Conservation (phyloP, 768 basidiomycete genomes). For the Boletus sp. region DNA sequence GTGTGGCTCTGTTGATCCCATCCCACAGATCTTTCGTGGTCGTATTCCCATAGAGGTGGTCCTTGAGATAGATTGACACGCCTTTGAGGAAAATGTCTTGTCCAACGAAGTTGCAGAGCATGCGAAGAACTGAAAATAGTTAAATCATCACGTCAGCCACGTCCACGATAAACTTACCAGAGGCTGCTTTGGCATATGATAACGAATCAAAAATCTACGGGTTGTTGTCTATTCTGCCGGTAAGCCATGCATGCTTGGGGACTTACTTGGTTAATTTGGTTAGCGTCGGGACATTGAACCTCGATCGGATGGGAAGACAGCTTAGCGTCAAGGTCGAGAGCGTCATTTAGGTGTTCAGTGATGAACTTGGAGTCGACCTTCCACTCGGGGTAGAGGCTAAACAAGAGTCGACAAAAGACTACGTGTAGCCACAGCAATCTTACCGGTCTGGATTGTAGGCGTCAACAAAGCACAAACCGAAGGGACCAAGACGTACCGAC, state of each 20-base stretch:
- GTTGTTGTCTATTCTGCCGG: not conserved
- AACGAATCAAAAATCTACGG: conserved; percentile 85
- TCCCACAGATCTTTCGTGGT: conserved; percentile 86
- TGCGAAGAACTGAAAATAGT: conserved; percentile 71
- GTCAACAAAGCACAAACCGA: conserved; percentile 8
- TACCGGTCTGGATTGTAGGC: conserved; percentile 49
- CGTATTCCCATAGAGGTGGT: conserved; percentile 81
- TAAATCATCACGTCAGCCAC: not conserved
- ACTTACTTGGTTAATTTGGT: conserved; percentile 72
- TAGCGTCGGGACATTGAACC: conserved; percentile 84
- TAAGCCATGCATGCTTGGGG: not conserved
- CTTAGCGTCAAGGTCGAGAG: conserved; percentile 80
- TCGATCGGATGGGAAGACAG: conserved; percentile 91
- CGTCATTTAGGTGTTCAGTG: conserved; percentile 69
- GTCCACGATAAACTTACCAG: conserved; percentile 42
- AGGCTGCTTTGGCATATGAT: conserved; percentile 83
- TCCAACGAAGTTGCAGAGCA: conserved; percentile 87
- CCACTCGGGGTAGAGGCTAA: conserved; percentile 82
- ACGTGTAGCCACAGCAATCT: conserved; percentile 12
- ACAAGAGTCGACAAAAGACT: conserved; percentile 1
- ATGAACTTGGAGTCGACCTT: conserved; percentile 81
- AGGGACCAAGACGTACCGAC: conserved; percentile 46
- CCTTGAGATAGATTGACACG: conserved; percentile 90
- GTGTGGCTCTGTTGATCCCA: conserved; percentile 76
- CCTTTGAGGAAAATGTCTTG: conserved; percentile 86